These are phyloP conservation scores for Emericellopsis atlantica DNA, from an alignment of 2,329 filamentous ascomycete species.

Conservation along the genomic window DNA sequence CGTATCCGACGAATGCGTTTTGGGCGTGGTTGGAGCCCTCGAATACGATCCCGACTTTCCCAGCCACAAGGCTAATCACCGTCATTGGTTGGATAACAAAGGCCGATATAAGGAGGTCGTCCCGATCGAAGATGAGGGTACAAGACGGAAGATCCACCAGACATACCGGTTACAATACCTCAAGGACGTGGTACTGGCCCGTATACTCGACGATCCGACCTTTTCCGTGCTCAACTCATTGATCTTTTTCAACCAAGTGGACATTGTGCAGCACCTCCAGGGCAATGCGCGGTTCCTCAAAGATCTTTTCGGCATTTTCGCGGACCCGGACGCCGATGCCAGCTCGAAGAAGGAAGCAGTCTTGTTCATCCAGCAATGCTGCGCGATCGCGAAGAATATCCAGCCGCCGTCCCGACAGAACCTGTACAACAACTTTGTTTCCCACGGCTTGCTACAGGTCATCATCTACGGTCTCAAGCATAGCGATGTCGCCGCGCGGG, in stretches of 20 bases:
- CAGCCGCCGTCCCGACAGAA: conserved; percentile 71
- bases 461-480: conserved; percentile 88
- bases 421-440: conserved; percentile 82
- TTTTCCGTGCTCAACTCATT: conserved; percentile 95
- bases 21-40: conserved; percentile 87
- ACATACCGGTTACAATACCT: conserved; percentile 94
- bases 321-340: conserved; percentile 46
- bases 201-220: conserved; percentile 93
- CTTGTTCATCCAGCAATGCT: conserved; percentile 93
- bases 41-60: conserved; percentile 99
- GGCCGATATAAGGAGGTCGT: conserved; percentile 95
- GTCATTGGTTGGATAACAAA: conserved; percentile 80
- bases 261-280: conserved; percentile 93
- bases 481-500: conserved; percentile 69
- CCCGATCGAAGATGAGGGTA: conserved; percentile 68
- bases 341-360: conserved; percentile 87
- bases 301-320: conserved; percentile 82
- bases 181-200: conserved; percentile 93
- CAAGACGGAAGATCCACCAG: conserved; percentile 86
- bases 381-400: conserved; percentile 84
- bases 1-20: conserved; percentile 76
- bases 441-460: conserved; percentile 74
- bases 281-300: conserved; percentile 64
- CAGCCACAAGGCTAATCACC: conserved; percentile 92
- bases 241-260: conserved; percentile 98